Percentiles rank a stretch among this genome's conserved stretches.
Conservation (phyloP, 768 basidiomycete genomes). For the Phlebiopsis gigantea region DNA sequence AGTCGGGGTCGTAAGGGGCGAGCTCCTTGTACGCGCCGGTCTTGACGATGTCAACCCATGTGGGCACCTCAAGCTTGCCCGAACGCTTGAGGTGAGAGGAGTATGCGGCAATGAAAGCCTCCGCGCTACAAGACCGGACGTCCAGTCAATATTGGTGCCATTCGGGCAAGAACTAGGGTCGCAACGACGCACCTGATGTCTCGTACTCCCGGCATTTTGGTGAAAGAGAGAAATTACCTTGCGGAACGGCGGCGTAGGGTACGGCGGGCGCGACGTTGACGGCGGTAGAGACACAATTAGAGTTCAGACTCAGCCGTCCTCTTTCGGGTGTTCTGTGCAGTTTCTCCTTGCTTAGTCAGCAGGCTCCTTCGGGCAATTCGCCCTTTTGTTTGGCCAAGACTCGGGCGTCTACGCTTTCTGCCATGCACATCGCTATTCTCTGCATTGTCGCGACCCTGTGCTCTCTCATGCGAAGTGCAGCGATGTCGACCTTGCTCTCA, state of each 20-base stretch:
- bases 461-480: background rate
- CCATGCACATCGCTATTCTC: background rate
- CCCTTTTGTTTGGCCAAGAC: background rate
- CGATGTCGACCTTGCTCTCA: background rate
- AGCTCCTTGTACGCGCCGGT: slow-evolving; percentile 97
- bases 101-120: slow-evolving; percentile 91
- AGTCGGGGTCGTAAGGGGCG: slow-evolving; percentile 98
- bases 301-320: slow-evolving; percentile 28
- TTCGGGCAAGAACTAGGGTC: slow-evolving; percentile 8
- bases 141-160: slow-evolving; percentile 9
- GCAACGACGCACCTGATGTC: slow-evolving; percentile 58
- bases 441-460: background rate
- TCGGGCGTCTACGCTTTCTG: background rate
- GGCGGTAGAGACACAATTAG: slow-evolving; percentile 35
- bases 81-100: slow-evolving; percentile 95
- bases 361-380: background rate
- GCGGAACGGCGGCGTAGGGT: slow-evolving; percentile 37
- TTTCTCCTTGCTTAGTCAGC: slow-evolving; percentile 39
- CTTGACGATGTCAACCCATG: slow-evolving; percentile 98
- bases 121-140: slow-evolving; percentile 54
- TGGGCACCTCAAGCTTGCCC: slow-evolving; percentile 98
- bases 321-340: slow-evolving; percentile 31
- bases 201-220: slow-evolving; percentile 77
- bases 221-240: slow-evolving; percentile 32
- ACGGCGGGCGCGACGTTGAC: slow-evolving; percentile 46